Evolutionary conservation across 2,329 filamentous ascomycete genomes (phyloP).

Genomic region (Sporothrix phasma): DNA sequence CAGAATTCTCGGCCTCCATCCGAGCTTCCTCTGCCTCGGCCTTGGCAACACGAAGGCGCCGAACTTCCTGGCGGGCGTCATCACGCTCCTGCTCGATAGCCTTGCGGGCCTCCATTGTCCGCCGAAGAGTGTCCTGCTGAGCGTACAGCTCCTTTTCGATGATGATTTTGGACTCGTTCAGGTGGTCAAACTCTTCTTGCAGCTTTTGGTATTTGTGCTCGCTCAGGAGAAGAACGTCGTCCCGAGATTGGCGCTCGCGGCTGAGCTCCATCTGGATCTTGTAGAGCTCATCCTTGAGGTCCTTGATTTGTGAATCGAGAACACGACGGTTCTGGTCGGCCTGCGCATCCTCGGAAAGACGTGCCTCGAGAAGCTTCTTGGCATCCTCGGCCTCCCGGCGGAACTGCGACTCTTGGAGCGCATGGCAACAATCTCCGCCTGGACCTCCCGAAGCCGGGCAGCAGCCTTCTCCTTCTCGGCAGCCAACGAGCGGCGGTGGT

Average conservation of each 20-base stretch:
- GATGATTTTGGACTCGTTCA: conserved; percentile 91
- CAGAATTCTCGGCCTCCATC: conserved; percentile 67
- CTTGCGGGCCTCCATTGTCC: conserved; percentile 71
- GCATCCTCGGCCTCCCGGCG: conserved; percentile 84
- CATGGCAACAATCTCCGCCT: conserved; percentile 81
- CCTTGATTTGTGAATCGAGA: conserved; percentile 76
- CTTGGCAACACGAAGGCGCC: conserved; percentile 72
- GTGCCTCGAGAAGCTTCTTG: conserved; percentile 73
- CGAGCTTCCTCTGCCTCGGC: conserved; percentile 78
- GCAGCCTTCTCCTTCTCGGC: conserved; percentile 72
- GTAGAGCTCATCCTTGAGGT: conserved; percentile 78
- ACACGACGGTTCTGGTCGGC: conserved; percentile 71
- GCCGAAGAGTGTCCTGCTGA: conserved; percentile 81
- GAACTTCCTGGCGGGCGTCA: conserved; percentile 77
- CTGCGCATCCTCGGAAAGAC: conserved; percentile 82
- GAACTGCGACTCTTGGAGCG: conserved; percentile 74
- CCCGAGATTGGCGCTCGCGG: conserved; percentile 81
- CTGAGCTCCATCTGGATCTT: conserved; percentile 81
- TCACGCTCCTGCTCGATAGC: conserved; percentile 80
- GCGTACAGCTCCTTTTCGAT: conserved; percentile 97
- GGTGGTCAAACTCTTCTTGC: conserved; percentile 71
- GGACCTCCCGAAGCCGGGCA: conserved; percentile 66
- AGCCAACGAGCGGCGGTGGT: conserved; percentile 61
- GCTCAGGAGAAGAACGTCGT: conserved; percentile 82
- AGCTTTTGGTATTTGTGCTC: conserved; percentile 80